phyloP scores from a whole-genome alignment of 352 stramenopile species.

The Phytophthora tubulina region DNA sequence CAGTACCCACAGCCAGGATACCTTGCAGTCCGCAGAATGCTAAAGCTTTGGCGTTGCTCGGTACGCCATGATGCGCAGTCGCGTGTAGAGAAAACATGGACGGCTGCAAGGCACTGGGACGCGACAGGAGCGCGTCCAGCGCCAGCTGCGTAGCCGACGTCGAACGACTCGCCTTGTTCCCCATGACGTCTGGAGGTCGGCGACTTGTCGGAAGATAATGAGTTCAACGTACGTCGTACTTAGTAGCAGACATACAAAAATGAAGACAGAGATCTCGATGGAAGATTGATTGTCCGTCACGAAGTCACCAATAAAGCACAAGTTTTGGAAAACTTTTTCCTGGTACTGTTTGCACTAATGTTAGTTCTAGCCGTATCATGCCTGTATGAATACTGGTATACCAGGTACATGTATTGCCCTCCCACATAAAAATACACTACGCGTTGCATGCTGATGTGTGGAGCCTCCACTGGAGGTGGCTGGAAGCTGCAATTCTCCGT shows the following conservation, averaged over 20 bases:
- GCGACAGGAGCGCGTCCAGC: slow-evolving; percentile 53
- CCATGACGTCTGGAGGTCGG: slow-evolving; percentile 43
- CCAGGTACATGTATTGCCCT: no score
- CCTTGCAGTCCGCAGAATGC: slow-evolving; percentile 73
- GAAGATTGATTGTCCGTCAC: no score
- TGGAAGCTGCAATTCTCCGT: no score
- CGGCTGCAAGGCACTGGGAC: slow-evolving; percentile 46
- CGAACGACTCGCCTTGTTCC: slow-evolving; percentile 68
- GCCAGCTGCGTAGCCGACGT: slow-evolving; percentile 49
- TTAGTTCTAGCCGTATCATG: no score
- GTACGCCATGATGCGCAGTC: slow-evolving; percentile 74
- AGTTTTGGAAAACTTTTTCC: no score
- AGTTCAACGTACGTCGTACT: slow-evolving; percentile 8
- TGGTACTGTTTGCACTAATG: no score
- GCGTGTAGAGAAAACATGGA: slow-evolving; percentile 61
- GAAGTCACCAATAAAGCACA: no score
- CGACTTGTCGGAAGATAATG: slow-evolving; percentile 21
- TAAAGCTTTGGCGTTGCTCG: slow-evolving; percentile 64
- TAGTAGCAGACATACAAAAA: slow-evolving; percentile 1
- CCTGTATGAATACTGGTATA: no score
- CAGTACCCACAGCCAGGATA: slow-evolving; percentile 74
- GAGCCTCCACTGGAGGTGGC: no score
- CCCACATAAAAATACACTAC: no score
- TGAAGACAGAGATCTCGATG: no score
- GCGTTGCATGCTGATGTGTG: no score